A percentile compares a stretch with the other conserved stretches of the same genome.
Evolutionary conservation across 371 early-diverging fungal species (phyloP).

Genomic region (Haplosporangium sp.): DNA sequence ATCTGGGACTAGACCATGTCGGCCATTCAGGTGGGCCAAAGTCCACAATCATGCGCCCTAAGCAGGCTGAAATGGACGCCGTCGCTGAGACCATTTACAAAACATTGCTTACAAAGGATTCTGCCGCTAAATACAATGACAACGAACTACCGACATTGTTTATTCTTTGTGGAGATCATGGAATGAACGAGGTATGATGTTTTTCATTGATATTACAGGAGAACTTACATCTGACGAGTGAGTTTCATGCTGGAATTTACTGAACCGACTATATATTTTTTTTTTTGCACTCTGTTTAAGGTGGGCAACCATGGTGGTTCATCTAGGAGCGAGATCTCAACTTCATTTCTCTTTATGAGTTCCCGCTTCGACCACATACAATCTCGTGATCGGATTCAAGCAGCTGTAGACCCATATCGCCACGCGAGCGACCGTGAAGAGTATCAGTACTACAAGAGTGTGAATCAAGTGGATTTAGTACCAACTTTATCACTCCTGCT

Average conservation of each 20-base stretch:
- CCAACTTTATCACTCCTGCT: conserved; percentile 88
- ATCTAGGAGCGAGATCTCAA: conserved; percentile 69
- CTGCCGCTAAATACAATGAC: not conserved
- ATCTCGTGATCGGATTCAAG: conserved; percentile 21
- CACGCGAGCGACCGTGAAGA: conserved; percentile 11
- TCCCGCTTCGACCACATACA: conserved; percentile 5
- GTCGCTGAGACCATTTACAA: conserved; percentile 68
- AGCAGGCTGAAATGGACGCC: conserved; percentile 84
- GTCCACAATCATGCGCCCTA: conserved; percentile 78
- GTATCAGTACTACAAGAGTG: conserved; percentile 54
- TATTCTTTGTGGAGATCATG: conserved; percentile 98
- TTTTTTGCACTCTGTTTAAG: conserved; percentile 27
- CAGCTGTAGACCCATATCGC: conserved; percentile 29
- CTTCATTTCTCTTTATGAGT: conserved; percentile 58
- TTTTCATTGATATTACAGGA: not conserved
- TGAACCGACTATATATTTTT: too few species aligned
- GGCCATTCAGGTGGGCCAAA: conserved; percentile 93
- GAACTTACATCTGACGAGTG: not conserved
- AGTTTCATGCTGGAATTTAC: too few species aligned
- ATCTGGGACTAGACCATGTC: conserved; percentile 95
- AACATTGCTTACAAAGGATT: conserved; percentile 47
- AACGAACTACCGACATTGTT: conserved; percentile 79
- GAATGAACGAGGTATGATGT: conserved; percentile 88
- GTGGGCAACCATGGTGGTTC: conserved; percentile 77
- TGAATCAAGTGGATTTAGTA: conserved; percentile 91